Percentiles rank a stretch among this genome's conserved stretches.
These are phyloP conservation scores for Ephemerocybe angulata DNA, from an alignment of 768 basidiomycete species.

Conservation along the genomic window DNA sequence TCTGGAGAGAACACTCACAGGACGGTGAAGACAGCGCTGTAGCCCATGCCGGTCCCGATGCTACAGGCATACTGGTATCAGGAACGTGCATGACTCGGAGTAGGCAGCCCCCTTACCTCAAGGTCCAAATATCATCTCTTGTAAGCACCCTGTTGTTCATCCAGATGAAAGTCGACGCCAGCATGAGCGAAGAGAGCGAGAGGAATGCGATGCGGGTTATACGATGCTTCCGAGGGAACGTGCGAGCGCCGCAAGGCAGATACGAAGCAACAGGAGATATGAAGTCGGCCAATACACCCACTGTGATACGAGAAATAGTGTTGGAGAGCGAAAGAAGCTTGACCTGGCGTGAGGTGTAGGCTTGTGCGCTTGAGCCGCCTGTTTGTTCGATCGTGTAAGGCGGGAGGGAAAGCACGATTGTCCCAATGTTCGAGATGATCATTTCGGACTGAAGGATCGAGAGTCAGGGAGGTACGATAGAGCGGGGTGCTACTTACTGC, in stretches of 20 bases:
- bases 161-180: constrained; percentile 54
- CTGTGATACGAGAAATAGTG: constrained; percentile 62
- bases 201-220: constrained; percentile 66
- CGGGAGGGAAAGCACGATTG: constrained; percentile 66
- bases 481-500: constrained; percentile 45
- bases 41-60: constrained; percentile 61
- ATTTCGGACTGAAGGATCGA: constrained; percentile 56
- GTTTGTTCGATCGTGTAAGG: constrained; percentile 17
- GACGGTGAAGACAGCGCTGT: constrained; percentile 68
- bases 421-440: constrained; percentile 80
- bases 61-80: constrained; percentile 28
- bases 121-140: constrained; percentile 57
- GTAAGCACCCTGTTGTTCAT: constrained; percentile 45
- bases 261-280: constrained; percentile 58
- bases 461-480: not conserved
- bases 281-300: constrained; percentile 70
- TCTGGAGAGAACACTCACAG: constrained; percentile 48
- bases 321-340: constrained; percentile 67
- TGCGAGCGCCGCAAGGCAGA: constrained; percentile 31
- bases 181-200: constrained; percentile 41
- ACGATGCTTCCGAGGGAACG: constrained; percentile 44
- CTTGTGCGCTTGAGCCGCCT: constrained; percentile 23
- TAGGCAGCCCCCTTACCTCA: constrained; percentile 59
- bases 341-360: constrained; percentile 60
- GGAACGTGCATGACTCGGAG: not conserved